Base-by-base conservation (phyloP, 495 filamentous ascomycete genomes). In the Filosporella fistucella region DNA sequence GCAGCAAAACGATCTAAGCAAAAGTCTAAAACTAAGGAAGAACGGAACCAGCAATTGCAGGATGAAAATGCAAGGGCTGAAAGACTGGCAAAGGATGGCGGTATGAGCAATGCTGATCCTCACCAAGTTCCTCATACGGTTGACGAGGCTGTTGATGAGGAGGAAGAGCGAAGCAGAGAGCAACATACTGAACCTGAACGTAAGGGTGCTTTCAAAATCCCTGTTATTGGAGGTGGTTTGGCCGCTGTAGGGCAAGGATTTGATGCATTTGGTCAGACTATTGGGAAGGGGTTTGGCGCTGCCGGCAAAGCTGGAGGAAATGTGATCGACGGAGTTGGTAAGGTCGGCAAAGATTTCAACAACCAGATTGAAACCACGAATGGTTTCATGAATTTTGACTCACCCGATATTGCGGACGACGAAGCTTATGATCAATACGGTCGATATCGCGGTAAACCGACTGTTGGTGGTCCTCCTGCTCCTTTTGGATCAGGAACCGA, bases 51-150 rank as follows among this genome's bases (percentile, higher is more conserved):
- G 38, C 68, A 69, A n/a, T 60, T 67, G 24, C 70, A 70, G 43
- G 57, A 46, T 6, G 68, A 77, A 37, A 70, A 93, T 57, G 66
- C 71, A 26, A 71, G 75, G 32, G 85, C 80, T 22, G 68, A 78
- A 28, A 64, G 74, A 25, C 69, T 86, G 40, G 85, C 82, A 9
- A 76, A 85, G 54, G 78, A 74, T 18, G 68, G 74, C 43, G 94
- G 94, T 47, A 61, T 91, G 47, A 93, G 82, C 58, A 81, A 85
- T n/a, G 91, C 89, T 42, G 76, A 91, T 49, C 87, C 88, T 47
- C 85, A 95, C 49, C 77, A 93, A 53, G 74, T 86, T 12, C 84
- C 80, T 2, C 86, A 91, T 45, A 84, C 81, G 3, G 59, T 93
- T 9, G 72, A 72, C 13, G 84, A 89, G 37, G 74, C 76, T n/a